These are phyloP conservation scores for Penicillium angulare DNA, from an alignment of 495 filamentous ascomycete genomes.

Conservation along the genomic window DNA sequence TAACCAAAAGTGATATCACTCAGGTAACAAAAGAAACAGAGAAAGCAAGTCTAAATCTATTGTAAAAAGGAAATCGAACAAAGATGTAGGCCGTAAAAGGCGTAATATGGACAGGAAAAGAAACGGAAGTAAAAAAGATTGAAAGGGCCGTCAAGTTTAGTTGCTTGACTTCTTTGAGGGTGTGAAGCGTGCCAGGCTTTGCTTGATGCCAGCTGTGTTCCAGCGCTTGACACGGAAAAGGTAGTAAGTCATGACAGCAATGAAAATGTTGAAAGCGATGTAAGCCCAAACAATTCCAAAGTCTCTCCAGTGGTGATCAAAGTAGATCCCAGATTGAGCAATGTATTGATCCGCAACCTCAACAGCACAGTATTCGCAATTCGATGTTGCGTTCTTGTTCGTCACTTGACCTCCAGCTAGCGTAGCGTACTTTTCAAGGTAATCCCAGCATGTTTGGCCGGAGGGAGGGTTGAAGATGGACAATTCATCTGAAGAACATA, in stretches of 20 bases:
- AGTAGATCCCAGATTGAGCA: slow-evolving; percentile 44
- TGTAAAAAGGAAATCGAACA: neutral
- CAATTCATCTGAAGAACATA: slow-evolving; percentile 62
- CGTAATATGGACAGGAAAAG: slow-evolving; percentile 2
- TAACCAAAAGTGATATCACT: too few species aligned
- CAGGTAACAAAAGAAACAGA: too few species aligned
- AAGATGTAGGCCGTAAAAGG: neutral
- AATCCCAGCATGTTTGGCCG: slow-evolving; percentile 56
- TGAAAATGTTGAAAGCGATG: slow-evolving; percentile 68
- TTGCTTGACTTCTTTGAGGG: slow-evolving; percentile 13
- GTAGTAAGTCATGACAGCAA: slow-evolving; percentile 49
- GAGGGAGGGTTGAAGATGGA: slow-evolving; percentile 52
- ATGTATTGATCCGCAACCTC: slow-evolving; percentile 63
- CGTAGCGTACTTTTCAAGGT: slow-evolving; percentile 52
- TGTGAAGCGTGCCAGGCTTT: slow-evolving; percentile 9
- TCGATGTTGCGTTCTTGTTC: slow-evolving; percentile 45
- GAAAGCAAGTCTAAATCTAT: too few species aligned
- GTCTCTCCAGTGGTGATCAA: slow-evolving; percentile 65
- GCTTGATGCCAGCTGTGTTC: slow-evolving; percentile 23
- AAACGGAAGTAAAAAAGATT: neutral
- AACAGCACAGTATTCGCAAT: slow-evolving; percentile 64
- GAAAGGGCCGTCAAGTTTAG: neutral
- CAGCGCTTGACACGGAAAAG: slow-evolving; percentile 43
- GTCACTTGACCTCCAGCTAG: slow-evolving; percentile 52
- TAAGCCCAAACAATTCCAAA: slow-evolving; percentile 71